Conservation (phyloP, 352 stramenopile genomes). For the Globisporangium polare region DNA sequence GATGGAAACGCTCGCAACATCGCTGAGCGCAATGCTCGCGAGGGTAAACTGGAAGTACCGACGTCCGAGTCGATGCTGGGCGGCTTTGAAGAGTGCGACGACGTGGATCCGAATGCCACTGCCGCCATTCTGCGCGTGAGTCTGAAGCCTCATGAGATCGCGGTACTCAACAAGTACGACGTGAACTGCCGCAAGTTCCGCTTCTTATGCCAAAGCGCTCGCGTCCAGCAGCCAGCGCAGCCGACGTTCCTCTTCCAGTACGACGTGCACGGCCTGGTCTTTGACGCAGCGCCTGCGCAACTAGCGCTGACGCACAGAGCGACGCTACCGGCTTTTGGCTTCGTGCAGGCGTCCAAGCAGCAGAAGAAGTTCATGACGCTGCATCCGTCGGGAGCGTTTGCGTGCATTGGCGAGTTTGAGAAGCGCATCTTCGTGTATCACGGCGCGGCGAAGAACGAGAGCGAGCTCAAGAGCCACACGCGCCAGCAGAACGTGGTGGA, state of each 20-base stretch:
- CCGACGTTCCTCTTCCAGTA: slow-evolving; percentile 70
- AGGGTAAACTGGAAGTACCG: slow-evolving; percentile 56
- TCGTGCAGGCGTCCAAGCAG: slow-evolving; percentile 85
- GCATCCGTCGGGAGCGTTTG: slow-evolving; percentile 44
- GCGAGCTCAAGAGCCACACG: slow-evolving; percentile 37
- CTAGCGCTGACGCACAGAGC: slow-evolving; percentile 38
- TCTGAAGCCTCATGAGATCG: slow-evolving; percentile 19
- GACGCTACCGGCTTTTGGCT: slow-evolving; percentile 76
- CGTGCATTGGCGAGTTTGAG: slow-evolving; percentile 75
- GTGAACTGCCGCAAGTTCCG: slow-evolving; percentile 71
- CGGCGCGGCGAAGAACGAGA: slow-evolving; percentile 21
- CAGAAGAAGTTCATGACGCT: slow-evolving; percentile 84
- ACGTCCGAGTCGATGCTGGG: slow-evolving; percentile 76
- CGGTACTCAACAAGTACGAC: slow-evolving; percentile 40
- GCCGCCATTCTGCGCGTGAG: slow-evolving; percentile 50
- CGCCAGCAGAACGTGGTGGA: slow-evolving; percentile 70
- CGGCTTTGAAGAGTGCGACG: slow-evolving; percentile 80
- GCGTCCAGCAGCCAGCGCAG: slow-evolving; percentile 6
- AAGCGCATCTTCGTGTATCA: slow-evolving; percentile 76
- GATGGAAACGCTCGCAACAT: slow-evolving; percentile 23
- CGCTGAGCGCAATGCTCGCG: slow-evolving; percentile 10
- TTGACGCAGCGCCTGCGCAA: slow-evolving; percentile 19
- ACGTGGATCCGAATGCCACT: slow-evolving; percentile 67
- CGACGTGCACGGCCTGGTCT: slow-evolving; percentile 77
- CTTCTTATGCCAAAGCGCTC: slow-evolving; percentile 43